Evolutionary conservation across 768 basidiomycete species (phyloP).

Genomic region (Lactarius deliciosus): DNA sequence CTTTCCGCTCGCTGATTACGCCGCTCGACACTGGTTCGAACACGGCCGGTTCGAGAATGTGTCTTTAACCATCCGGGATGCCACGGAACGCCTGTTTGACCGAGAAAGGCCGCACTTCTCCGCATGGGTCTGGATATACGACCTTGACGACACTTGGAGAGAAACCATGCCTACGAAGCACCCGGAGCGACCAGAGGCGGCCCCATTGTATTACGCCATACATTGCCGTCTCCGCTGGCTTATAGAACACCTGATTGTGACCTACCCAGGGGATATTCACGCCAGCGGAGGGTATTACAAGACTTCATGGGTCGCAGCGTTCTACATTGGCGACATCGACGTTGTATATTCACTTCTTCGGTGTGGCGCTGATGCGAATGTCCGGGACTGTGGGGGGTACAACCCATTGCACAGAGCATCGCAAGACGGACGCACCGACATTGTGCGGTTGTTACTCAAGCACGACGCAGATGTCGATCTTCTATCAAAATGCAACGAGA

Average conservation of each 20-base stretch:
- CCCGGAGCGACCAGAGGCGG: not conserved
- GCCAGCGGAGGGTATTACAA: not conserved
- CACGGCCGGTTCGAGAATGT: conserved; percentile 5
- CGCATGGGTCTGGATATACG: conserved; percentile 6
- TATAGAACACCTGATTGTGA: not conserved
- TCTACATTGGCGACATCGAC: not conserved
- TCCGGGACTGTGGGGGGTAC: not conserved
- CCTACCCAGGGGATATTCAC: not conserved
- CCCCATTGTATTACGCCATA: conserved; percentile 6
- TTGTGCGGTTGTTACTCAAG: conserved; percentile 5
- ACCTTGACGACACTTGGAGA: not conserved
- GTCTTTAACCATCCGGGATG: not conserved
- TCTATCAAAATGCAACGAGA: not conserved
- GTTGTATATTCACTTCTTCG: not conserved
- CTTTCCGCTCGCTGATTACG: conserved; percentile 1
- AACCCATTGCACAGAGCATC: not conserved
- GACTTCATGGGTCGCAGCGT: not conserved
- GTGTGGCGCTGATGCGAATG: not conserved
- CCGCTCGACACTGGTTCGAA: not conserved
- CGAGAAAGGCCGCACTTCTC: not conserved
- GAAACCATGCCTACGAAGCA: not conserved
- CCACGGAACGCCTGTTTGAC: conserved; percentile 4
- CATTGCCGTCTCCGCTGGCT: not conserved
- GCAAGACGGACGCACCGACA: not conserved
- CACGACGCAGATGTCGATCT: not conserved